Conservation (phyloP, 805 yeast species). For the Kodamaea kaohsiungensis region DNA sequence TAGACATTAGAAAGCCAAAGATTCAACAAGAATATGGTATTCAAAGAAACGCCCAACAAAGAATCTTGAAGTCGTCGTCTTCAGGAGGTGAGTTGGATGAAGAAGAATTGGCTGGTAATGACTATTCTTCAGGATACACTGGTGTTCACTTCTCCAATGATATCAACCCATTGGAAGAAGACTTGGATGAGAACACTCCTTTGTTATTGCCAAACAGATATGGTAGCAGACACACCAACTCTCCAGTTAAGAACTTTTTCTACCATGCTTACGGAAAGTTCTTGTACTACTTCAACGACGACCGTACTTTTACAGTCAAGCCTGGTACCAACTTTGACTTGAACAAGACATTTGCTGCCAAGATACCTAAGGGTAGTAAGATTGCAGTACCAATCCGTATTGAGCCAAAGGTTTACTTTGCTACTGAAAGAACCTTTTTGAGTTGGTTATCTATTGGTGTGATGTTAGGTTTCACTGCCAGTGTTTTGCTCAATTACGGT, state of each 20-base stretch:
- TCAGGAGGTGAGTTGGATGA: slow-evolving; percentile 66
- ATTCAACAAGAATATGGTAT: slow-evolving; percentile 61
- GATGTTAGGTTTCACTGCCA: slow-evolving; percentile 85
- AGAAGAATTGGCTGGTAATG: slow-evolving; percentile 59
- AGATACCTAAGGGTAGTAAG: slow-evolving; percentile 84
- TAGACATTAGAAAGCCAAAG: slow-evolving; percentile 90
- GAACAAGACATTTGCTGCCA: slow-evolving; percentile 47
- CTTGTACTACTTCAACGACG: slow-evolving; percentile 44
- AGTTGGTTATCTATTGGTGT: slow-evolving; percentile 93
- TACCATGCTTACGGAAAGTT: slow-evolving; percentile 35
- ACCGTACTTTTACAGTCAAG: slow-evolving; percentile 46
- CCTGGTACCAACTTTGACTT: slow-evolving; percentile 47
- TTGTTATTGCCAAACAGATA: slow-evolving; percentile 42
- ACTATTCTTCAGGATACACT: slow-evolving; percentile 28
- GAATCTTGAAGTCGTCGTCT: slow-evolving; percentile 30
- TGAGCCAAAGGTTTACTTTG: slow-evolving; percentile 98
- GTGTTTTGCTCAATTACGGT: slow-evolving; percentile 84
- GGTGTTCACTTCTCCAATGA: slow-evolving; percentile 47
- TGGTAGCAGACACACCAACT: slow-evolving; percentile 23
- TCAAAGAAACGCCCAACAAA: slow-evolving; percentile 43
- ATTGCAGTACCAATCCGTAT: slow-evolving; percentile 94
- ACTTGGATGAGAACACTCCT: slow-evolving; percentile 49
- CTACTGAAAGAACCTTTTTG: slow-evolving; percentile 92
- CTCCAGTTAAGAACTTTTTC: slow-evolving; percentile 36
- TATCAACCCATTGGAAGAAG: slow-evolving; percentile 48